Evolutionary conservation across 2,329 filamentous ascomycete genomes (phyloP).

Genomic region (Diaporthe nobilis): DNA sequence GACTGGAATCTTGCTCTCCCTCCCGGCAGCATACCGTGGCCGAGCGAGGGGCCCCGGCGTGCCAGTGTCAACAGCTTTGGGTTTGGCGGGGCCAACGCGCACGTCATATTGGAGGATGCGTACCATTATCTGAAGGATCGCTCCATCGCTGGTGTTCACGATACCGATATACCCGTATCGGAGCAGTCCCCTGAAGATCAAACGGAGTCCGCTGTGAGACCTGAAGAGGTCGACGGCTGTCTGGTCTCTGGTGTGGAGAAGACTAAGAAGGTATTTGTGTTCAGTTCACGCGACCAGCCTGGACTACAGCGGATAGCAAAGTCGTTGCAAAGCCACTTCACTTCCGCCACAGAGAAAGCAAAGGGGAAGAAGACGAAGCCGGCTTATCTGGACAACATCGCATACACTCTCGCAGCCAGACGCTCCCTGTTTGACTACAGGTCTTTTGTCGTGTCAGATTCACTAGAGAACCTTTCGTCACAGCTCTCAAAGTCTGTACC

Average conservation of each 20-base stretch:
- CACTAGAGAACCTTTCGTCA: background rate
- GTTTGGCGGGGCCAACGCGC: background rate
- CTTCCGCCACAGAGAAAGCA: background rate
- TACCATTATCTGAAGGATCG: background rate
- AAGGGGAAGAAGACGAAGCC: background rate
- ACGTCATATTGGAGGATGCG: slow-evolving; percentile 10
- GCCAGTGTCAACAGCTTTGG: background rate
- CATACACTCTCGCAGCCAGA: background rate
- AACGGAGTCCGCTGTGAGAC: too few species aligned
- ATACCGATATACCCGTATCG: background rate
- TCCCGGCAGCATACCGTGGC: background rate
- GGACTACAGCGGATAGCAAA: background rate
- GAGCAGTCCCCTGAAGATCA: background rate
- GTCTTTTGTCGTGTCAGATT: slow-evolving; percentile 3
- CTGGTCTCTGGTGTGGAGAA: background rate
- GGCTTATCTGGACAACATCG: background rate
- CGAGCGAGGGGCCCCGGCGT: background rate
- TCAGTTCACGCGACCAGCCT: background rate
- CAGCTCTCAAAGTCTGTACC: background rate
- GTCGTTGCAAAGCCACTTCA: background rate
- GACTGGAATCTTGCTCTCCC: slow-evolving; percentile 66
- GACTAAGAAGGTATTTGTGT: background rate
- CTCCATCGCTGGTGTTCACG: background rate
- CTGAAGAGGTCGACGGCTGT: background rate
- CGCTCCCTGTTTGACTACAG: slow-evolving; percentile 1